A percentile compares a stretch with the other conserved stretches of the same genome.
Conservation (phyloP, 345 rosid genomes). For the Luvunga scandens region DNA sequence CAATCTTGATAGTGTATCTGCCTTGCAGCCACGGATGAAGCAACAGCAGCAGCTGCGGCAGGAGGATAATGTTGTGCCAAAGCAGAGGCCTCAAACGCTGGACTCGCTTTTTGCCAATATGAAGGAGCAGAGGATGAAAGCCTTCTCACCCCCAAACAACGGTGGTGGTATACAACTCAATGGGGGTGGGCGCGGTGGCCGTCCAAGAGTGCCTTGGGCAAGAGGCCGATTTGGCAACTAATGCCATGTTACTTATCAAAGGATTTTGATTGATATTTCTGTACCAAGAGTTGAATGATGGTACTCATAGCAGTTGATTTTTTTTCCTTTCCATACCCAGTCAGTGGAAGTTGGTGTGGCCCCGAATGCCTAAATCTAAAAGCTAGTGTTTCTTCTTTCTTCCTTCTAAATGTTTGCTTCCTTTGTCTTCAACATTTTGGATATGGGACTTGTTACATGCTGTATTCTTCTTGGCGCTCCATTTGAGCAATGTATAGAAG, state of each 20-base stretch:
- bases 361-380: not conserved
- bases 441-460: not conserved
- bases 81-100: constrained; percentile 67
- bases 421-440: not conserved
- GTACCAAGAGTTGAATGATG: not conserved
- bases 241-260: not conserved
- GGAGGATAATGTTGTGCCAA: constrained; percentile 33
- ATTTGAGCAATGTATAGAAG: constrained; percentile 13
- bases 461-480: not conserved
- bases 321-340: not conserved
- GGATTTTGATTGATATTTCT: not conserved
- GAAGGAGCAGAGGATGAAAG: constrained; percentile 75
- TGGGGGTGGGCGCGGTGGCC: constrained; percentile 22
- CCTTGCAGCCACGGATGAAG: constrained; percentile 11
- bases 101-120: constrained; percentile 80
- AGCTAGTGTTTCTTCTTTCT: not conserved
- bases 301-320: not conserved
- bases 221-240: constrained; percentile 56
- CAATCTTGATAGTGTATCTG: not conserved
- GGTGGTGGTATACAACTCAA: constrained; percentile 18
- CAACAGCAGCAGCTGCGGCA: constrained; percentile 29
- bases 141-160: constrained; percentile 22
- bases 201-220: constrained; percentile 49
- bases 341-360: not conserved
- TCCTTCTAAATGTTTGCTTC: not conserved